Percentiles rank a stretch among this genome's conserved stretches.
Evolutionary conservation across 2,329 filamentous ascomycete species (phyloP).

Genomic region (Knoxdaviesia proteae): DNA sequence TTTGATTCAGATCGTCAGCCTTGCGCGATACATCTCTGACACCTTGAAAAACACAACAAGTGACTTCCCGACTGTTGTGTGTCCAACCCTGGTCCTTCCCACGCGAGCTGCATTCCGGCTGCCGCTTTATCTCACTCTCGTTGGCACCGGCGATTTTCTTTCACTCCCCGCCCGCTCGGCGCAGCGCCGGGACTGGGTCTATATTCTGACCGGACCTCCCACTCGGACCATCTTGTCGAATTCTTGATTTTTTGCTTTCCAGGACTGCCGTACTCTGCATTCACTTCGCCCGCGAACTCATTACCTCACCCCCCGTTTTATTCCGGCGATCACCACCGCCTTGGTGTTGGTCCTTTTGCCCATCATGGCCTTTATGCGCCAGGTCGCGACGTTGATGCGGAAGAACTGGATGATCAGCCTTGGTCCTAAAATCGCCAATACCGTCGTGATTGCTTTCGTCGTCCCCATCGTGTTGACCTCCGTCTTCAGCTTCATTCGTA

Average conservation of each 20-base stretch:
- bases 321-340: neutral
- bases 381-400: constrained; percentile 37
- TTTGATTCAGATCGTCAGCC: no score
- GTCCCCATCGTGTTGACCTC: constrained; percentile 36
- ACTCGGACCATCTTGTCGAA: no score
- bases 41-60: no score
- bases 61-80: no score
- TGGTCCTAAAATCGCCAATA: constrained; percentile 28
- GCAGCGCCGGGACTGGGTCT: no score
- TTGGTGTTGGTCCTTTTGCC: neutral
- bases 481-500: constrained; percentile 52
- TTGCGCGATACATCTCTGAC: no score
- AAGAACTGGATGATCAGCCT: constrained; percentile 42
- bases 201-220: no score
- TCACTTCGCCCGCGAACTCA: neutral
- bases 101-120: no score
- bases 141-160: no score
- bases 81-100: no score
- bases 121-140: no score
- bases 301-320: neutral
- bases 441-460: constrained; percentile 34
- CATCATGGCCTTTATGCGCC: constrained; percentile 30
- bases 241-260: neutral
- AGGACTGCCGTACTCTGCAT: neutral
- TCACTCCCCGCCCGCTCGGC: no score